Conservation (phyloP, 805 yeast species). For the Metschnikowia shivogae region DNA sequence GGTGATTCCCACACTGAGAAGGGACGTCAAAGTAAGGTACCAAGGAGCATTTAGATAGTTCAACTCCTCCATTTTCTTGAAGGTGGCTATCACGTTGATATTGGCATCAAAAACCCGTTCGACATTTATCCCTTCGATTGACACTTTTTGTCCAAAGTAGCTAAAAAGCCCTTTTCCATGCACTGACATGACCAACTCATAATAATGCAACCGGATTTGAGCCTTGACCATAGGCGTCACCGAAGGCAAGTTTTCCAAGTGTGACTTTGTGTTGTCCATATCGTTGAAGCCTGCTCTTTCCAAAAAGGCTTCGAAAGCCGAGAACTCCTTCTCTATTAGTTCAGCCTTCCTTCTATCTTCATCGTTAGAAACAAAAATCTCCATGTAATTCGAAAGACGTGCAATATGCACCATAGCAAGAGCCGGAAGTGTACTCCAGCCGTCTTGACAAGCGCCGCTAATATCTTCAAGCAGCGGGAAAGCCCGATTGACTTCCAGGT, state of each 20-base stretch:
- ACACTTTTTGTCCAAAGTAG: slow-evolving; percentile 29
- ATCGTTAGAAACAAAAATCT: slow-evolving; percentile 25
- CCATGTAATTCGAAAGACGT: slow-evolving; percentile 34
- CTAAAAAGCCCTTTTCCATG: slow-evolving; percentile 34
- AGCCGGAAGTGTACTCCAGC: slow-evolving; percentile 47
- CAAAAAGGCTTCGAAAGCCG: slow-evolving; percentile 29
- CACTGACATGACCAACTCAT: slow-evolving; percentile 32
- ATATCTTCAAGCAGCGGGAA: slow-evolving; percentile 30
- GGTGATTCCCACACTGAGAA: slow-evolving; percentile 43
- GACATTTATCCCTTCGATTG: slow-evolving; percentile 29
- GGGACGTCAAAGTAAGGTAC: slow-evolving; percentile 45
- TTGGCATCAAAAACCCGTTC: slow-evolving; percentile 29
- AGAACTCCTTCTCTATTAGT: slow-evolving; percentile 31
- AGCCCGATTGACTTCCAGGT: slow-evolving; percentile 32
- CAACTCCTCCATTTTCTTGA: slow-evolving; percentile 18
- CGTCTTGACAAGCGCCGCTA: slow-evolving; percentile 34
- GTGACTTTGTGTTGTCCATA: slow-evolving; percentile 3
- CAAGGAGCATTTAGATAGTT: slow-evolving; percentile 43
- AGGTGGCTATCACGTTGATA: slow-evolving; percentile 1
- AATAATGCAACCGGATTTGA: slow-evolving; percentile 38
- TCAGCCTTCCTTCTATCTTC: slow-evolving; percentile 26
- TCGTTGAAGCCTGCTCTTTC: slow-evolving; percentile 32
- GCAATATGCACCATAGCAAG: slow-evolving; percentile 45
- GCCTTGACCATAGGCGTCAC: slow-evolving; percentile 24
- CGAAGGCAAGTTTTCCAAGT: slow-evolving; percentile 5